Base-by-base conservation (phyloP, 2,329 filamentous ascomycete genomes). In the Venturia pyrina region DNA sequence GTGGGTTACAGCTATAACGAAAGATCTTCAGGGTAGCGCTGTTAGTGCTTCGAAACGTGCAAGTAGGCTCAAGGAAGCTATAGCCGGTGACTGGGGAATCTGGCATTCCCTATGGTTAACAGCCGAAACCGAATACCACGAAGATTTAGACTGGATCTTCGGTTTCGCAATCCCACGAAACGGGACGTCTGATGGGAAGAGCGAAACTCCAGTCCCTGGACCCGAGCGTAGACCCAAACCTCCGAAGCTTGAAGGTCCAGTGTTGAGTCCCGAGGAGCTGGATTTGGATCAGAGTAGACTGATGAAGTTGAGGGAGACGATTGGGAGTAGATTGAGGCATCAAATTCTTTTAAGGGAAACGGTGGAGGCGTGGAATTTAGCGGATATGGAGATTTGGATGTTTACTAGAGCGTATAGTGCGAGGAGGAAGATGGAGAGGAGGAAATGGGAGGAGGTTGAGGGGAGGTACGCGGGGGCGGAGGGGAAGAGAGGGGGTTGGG, bases 111-210 rank as follows among this genome's bases (percentile, higher is more conserved):
- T 97, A 24, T 97, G 93, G 93, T 79, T 96, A 24, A 89, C 88
- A 0, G 89, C 90, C n/a, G 87, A 89, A 71, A 77, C 73, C 56
- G 72, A 75, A 34, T 76, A 88, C 8, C 86, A 88, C 3, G 75
- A 83, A n/a, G 89, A 95, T 69, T 79, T 96, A 2, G 89, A 93
- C 73, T 98, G 92, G 91, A 84, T 89, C 70, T 91, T 98, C 73
- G 95, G 93, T 65, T 98, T 98, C 76, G 80, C 82, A 17, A 82
- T 97, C 11, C 90, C 93, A 1, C 81, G 82, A 60, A 77, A 80
- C 24, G 77, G 79, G 13, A 56, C 62, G 19, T 76, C 81, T 50
- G 79, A 81, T 37, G 83, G 81, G 60, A 82, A 83, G 68, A 83
- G 83, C 17, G 79, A 82, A 69, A 83, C 85, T 1, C 84, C 85